phyloP scores from a whole-genome alignment of 208 protist species.

The Trichomonas tenax region DNA sequence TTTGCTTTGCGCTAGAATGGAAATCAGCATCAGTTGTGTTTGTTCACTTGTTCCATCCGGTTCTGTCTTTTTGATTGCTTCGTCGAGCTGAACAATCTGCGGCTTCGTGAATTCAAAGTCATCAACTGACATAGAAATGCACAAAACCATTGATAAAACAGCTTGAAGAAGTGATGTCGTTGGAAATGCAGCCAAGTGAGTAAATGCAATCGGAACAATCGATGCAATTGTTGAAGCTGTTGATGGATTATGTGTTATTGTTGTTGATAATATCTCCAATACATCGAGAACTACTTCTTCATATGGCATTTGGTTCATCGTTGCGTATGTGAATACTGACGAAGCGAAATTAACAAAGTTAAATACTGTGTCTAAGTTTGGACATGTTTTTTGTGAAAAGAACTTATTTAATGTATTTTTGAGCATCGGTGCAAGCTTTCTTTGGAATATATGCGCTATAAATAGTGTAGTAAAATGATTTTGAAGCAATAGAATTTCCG shows the following conservation, averaged over 20 bases:
- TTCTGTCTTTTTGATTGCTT: background rate
- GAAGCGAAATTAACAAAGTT: background rate
- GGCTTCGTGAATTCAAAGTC: background rate
- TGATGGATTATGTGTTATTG: background rate
- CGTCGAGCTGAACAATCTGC: background rate
- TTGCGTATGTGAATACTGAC: background rate
- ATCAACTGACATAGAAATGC: background rate
- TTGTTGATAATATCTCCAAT: background rate
- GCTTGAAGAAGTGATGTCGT: background rate
- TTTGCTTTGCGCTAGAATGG: background rate
- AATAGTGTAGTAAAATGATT: background rate
- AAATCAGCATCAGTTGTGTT: background rate
- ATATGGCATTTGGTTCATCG: background rate
- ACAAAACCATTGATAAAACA: background rate
- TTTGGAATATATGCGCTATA: background rate
- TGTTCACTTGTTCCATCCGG: background rate
- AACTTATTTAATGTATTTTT: background rate
- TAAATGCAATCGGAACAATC: background rate
- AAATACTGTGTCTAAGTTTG: background rate
- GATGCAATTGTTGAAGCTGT: background rate
- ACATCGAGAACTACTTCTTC: background rate
- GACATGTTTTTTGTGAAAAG: background rate
- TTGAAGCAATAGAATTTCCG: background rate
- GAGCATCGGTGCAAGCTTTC: background rate
- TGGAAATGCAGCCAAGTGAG: too few species aligned